phyloP scores from a whole-genome alignment of 139 green algal genomes.

The Picochlorum sp. region DNA sequence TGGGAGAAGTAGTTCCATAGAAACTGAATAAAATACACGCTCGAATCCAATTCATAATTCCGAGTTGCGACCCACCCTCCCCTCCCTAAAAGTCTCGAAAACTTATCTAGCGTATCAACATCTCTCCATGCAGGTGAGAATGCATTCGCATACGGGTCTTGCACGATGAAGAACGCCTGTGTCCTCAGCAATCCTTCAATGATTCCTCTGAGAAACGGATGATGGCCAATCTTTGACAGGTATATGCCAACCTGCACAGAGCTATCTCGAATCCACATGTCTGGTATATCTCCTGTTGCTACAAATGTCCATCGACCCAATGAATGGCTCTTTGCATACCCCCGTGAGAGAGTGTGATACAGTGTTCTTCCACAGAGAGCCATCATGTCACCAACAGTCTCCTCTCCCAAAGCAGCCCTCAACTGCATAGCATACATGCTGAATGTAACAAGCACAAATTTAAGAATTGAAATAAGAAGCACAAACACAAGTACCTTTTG shows the following conservation, averaged over 20 bases:
- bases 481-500: too few species aligned
- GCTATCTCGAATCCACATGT: conserved; percentile 49
- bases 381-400: neutral
- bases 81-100: conserved; percentile 28
- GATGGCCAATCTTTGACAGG: conserved; percentile 30
- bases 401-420: neutral
- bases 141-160: conserved; percentile 53
- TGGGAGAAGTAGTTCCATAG: conserved; percentile 47
- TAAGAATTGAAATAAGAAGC: too few species aligned
- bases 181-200: conserved; percentile 27
- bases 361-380: conserved; percentile 10
- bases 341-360: conserved; percentile 12
- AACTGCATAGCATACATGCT: too few species aligned
- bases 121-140: conserved; percentile 34
- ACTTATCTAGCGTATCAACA: conserved; percentile 10
- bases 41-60: conserved; percentile 61
- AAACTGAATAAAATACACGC: conserved; percentile 52
- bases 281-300: conserved; percentile 33
- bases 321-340: neutral
- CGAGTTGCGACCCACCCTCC: conserved; percentile 48
- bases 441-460: too few species aligned
- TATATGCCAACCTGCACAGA: conserved; percentile 47
- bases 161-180: conserved; percentile 48
- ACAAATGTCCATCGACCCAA: neutral
- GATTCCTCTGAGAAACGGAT: conserved; percentile 25